These are phyloP conservation scores for Harringtonia aguacate DNA, from an alignment of 2,329 filamentous ascomycete genomes.

Conservation along the genomic window DNA sequence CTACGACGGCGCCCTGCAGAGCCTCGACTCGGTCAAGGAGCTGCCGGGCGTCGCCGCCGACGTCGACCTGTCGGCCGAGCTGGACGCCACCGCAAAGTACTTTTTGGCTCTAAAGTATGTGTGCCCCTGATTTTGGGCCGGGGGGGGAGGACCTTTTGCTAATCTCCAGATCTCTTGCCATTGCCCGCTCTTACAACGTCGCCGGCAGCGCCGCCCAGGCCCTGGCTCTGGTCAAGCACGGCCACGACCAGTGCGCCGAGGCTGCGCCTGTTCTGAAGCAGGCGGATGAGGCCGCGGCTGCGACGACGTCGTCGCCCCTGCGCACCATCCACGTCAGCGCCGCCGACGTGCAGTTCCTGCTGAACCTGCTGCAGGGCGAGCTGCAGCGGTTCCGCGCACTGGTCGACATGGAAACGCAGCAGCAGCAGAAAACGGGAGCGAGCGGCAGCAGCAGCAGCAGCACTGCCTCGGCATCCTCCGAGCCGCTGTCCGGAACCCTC, in stretches of 20 bases:
- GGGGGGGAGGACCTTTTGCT: neutral
- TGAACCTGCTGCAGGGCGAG: constrained; percentile 54
- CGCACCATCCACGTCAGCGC: constrained; percentile 59
- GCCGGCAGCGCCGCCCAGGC: constrained; percentile 64
- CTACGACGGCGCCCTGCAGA: constrained; percentile 86
- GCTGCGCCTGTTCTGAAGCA: constrained; percentile 37
- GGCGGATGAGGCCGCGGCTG: constrained; percentile 12
- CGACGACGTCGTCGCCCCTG: constrained; percentile 27
- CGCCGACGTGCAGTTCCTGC: constrained; percentile 47
- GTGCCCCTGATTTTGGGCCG: constrained; percentile 1
- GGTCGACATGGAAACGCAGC: constrained; percentile 66
- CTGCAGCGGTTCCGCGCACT: constrained; percentile 75
- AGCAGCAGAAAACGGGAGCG: too few relatives aligned
- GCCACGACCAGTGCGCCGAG: constrained; percentile 48
- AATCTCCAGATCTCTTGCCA: constrained; percentile 58
- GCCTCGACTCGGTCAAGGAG: constrained; percentile 80
- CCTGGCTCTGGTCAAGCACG: constrained; percentile 72
- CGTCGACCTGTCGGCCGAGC: constrained; percentile 58
- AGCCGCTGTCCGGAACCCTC: constrained; percentile 63
- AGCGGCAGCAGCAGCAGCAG: constrained; percentile 7
- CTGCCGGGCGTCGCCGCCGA: constrained; percentile 86
- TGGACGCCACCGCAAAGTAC: constrained; percentile 71
- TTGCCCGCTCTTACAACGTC: constrained; percentile 75
- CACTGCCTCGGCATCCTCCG: constrained; percentile 19
- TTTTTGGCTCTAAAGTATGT: constrained; percentile 79